A percentile compares a stretch with the other conserved stretches of the same genome.
These are phyloP conservation scores for Eutypella sp. DNA, from an alignment of 2,329 filamentous ascomycete genomes.

Conservation along the genomic window DNA sequence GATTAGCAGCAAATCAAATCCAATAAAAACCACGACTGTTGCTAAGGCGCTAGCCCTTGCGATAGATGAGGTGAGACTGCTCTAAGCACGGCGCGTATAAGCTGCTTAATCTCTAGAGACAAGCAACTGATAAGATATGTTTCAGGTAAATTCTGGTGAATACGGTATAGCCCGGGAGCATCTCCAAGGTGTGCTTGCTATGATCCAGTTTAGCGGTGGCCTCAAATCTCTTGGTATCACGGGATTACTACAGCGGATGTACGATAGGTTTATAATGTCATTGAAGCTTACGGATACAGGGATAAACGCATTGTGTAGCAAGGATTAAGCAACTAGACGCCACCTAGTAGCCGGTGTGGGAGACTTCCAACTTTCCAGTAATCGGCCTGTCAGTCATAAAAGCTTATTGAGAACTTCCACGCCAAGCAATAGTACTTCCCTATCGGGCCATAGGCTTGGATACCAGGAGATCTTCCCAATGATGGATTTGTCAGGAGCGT, in stretches of 20 bases:
- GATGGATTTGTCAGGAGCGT: neutral
- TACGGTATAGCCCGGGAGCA: neutral
- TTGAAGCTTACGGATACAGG: neutral
- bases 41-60: constrained; percentile 5
- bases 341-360: too few species aligned
- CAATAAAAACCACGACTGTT: constrained; percentile 1
- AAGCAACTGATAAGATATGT: neutral
- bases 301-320: neutral
- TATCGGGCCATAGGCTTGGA: neutral
- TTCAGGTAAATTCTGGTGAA: neutral
- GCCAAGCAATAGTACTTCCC: constrained; percentile 2
- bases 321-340: too few species aligned
- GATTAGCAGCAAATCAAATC: constrained; percentile 1
- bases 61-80: constrained; percentile 6
- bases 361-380: too few species aligned
- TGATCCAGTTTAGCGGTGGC: neutral
- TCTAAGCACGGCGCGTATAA: neutral
- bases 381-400: too few species aligned
- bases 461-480: neutral
- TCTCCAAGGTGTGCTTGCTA: neutral
- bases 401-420: neutral
- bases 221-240: neutral
- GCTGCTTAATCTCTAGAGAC: neutral
- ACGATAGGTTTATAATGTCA: neutral
- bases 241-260: neutral